Percentiles rank a stretch among this genome's conserved stretches.
phyloP scores from a whole-genome alignment of 2,329 filamentous ascomycete species.

The Myriosclerotinia duriaeana region DNA sequence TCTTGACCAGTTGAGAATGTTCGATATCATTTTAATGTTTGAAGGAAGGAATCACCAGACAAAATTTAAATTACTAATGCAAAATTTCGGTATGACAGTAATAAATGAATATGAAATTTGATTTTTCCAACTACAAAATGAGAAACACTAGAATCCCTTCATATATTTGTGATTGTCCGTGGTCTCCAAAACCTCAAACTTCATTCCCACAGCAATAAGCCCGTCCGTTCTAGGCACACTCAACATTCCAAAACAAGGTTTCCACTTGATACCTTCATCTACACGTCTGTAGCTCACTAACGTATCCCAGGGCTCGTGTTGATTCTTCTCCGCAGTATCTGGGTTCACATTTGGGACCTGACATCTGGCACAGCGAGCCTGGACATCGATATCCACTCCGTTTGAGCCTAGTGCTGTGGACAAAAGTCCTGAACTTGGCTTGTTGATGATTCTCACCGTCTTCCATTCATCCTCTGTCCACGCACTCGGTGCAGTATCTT shows the following conservation, averaged over 20 bases:
- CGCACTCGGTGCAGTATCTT: constrained; percentile 33
- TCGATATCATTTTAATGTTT: not conserved
- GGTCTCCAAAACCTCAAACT: constrained; percentile 56
- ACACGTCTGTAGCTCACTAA: constrained; percentile 58
- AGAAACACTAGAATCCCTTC: constrained; percentile 31
- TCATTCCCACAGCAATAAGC: constrained; percentile 56
- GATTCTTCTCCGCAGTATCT: constrained; percentile 34
- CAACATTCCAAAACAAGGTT: constrained; percentile 68
- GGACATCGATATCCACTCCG: constrained; percentile 52
- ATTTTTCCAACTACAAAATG: not conserved
- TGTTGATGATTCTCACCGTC: constrained; percentile 48
- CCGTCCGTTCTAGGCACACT: constrained; percentile 58
- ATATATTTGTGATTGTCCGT: constrained; percentile 58
- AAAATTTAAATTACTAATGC: too few relatives aligned
- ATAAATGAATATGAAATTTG: not conserved
- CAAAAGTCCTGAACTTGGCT: constrained; percentile 2
- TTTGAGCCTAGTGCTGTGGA: constrained; percentile 19
- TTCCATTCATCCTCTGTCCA: constrained; percentile 68
- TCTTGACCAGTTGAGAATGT: not conserved
- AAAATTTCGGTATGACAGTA: not conserved
- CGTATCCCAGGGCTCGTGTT: constrained; percentile 56
- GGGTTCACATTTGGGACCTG: constrained; percentile 70
- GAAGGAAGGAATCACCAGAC: not conserved
- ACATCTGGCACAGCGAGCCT: constrained; percentile 66
- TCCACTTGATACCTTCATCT: constrained; percentile 60